Evolutionary conservation across 1,284 basidiomycete genomes (phyloP).

Genomic region (Tylopilus sp.): DNA sequence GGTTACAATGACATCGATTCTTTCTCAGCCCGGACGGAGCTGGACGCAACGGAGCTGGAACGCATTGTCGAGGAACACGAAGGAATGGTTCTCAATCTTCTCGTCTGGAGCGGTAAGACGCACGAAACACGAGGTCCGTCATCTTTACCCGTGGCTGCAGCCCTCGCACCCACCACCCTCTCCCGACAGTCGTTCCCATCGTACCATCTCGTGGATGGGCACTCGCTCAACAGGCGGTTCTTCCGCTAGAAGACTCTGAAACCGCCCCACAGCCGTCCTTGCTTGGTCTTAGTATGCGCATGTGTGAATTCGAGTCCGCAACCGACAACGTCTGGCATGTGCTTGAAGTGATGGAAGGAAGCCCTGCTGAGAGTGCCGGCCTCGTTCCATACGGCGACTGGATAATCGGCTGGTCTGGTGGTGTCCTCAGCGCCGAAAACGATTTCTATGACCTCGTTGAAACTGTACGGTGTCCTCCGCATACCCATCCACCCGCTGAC

Average conservation of each 20-base stretch:
- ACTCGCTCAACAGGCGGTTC: constrained; percentile 39
- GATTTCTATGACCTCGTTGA: constrained; percentile 98
- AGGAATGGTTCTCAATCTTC: constrained; percentile 70
- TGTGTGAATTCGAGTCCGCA: constrained; percentile 85
- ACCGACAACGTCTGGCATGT: constrained; percentile 98
- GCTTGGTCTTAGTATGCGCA: constrained; percentile 87
- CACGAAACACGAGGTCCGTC: constrained; percentile 76
- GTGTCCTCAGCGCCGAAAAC: constrained; percentile 85
- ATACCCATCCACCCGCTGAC: constrained; percentile 12
- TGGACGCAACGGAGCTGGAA: constrained; percentile 75
- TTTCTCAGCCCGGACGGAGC: constrained; percentile 49
- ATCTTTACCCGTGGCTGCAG: not conserved
- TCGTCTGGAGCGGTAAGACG: constrained; percentile 90
- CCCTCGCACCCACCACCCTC: constrained; percentile 2
- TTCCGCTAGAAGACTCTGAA: constrained; percentile 37
- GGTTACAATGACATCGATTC: constrained; percentile 75
- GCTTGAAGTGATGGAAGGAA: constrained; percentile 92
- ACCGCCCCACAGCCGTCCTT: constrained; percentile 66
- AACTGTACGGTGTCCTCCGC: constrained; percentile 51
- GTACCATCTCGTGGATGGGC: constrained; percentile 85
- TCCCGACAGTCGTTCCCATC: constrained; percentile 70
- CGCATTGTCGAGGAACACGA: constrained; percentile 85
- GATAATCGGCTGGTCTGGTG: constrained; percentile 93
- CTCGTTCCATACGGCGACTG: constrained; percentile 88
- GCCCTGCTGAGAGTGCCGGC: constrained; percentile 88